These are phyloP conservation scores for Dendrobium catenatum DNA, from an alignment of 106 monocot species.

Conservation along the genomic window DNA sequence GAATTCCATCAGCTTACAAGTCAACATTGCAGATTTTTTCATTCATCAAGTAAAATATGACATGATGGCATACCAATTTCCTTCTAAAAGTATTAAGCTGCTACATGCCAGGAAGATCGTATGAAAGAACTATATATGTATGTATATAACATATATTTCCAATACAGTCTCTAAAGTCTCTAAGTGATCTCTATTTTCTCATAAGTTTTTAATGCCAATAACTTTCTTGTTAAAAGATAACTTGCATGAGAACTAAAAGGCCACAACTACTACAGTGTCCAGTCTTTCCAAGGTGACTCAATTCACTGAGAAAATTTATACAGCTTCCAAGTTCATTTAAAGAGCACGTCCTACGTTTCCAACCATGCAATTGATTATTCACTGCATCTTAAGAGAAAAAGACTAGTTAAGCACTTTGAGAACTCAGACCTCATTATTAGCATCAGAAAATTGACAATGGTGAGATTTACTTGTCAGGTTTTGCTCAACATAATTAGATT, in stretches of 20 bases:
- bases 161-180: neutral
- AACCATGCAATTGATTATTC: neutral
- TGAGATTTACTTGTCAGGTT: neutral
- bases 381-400: neutral
- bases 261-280: neutral
- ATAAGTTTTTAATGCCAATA: neutral
- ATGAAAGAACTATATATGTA: neutral
- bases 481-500: neutral
- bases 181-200: neutral
- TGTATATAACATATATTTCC: neutral
- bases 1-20: too few species aligned
- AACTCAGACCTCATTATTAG: neutral
- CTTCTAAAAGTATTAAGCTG: neutral
- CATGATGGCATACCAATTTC: neutral
- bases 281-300: neutral
- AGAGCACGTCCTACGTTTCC: neutral
- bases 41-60: too few species aligned
- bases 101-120: neutral
- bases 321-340: neutral
- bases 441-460: neutral
- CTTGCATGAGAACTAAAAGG: neutral
- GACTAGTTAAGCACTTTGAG: neutral
- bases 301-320: too few species aligned
- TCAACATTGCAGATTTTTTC: too few species aligned
- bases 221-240: neutral